Conservation (phyloP, 2,329 filamentous ascomycete genomes). For the Fusarium veterinarium region DNA sequence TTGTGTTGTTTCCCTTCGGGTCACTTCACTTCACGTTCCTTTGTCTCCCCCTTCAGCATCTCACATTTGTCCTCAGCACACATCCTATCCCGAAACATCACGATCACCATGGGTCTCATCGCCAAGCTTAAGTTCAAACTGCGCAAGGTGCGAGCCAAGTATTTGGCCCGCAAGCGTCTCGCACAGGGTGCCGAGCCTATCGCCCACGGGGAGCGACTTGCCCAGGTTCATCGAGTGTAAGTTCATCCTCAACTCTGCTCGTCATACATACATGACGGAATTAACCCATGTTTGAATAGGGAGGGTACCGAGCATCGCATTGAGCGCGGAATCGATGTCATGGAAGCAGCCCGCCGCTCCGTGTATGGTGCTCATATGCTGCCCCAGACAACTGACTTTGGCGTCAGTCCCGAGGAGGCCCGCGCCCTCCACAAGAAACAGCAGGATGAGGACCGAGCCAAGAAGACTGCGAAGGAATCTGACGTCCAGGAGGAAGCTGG, state of each 20-base stretch:
- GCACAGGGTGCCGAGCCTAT: neutral
- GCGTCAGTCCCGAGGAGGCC: rapidly evolving
- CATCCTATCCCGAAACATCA: too few relatives aligned
- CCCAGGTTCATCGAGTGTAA: neutral
- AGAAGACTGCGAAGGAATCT: neutral
- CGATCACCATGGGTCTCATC: rapidly evolving
- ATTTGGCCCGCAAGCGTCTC: too few relatives aligned
- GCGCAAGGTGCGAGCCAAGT: neutral
- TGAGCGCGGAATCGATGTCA: rapidly evolving
- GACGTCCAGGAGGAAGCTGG: neutral
- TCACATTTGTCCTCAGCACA: neutral
- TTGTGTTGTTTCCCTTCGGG: neutral
- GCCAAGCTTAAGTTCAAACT: neutral
- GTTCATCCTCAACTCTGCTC: neutral
- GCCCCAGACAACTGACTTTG: rapidly evolving
- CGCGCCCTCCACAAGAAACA: rapidly evolving
- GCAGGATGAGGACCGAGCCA: rapidly evolving
- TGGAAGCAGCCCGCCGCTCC: rapidly evolving
- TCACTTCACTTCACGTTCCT: neutral
- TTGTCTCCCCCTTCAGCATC: neutral
- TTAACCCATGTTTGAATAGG: neutral
- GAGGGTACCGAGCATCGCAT: rapidly evolving
- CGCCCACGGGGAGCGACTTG: rapidly evolving
- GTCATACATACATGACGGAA: neutral
- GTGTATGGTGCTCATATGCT: rapidly evolving